Percentiles rank a stretch among this genome's conserved stretches.
Evolutionary conservation across 169 alveolate genomes (phyloP).

Genomic region (Babesia bigemina): DNA sequence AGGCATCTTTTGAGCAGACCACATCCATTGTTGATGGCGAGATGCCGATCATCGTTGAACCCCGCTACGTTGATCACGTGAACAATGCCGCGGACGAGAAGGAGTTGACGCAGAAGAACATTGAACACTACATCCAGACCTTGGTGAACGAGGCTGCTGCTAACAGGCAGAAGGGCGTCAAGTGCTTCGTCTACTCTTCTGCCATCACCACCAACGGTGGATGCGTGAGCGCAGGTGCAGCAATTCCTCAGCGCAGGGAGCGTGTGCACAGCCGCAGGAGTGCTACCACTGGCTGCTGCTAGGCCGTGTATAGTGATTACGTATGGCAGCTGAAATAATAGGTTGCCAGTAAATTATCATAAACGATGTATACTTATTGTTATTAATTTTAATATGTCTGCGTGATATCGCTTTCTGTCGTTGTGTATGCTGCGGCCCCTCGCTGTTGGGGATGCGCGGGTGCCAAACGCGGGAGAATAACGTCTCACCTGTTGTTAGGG

Average conservation of each 20-base stretch:
- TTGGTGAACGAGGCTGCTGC: constrained; percentile 56
- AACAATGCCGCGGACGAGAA: constrained; percentile 22
- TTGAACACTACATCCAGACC: constrained; percentile 59
- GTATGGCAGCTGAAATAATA: background rate
- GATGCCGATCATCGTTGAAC: constrained; percentile 38
- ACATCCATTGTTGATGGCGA: background rate
- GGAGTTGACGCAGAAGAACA: constrained; percentile 47
- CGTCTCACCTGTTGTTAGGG: no score
- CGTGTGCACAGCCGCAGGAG: constrained; percentile 16
- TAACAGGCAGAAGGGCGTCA: constrained; percentile 73
- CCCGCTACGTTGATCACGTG: constrained; percentile 44
- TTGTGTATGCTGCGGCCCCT: no score
- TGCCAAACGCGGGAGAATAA: no score
- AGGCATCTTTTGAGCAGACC: background rate
- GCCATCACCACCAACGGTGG: constrained; percentile 82
- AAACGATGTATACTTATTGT: background rate
- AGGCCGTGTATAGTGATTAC: background rate
- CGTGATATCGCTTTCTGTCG: no score
- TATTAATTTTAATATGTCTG: no score
- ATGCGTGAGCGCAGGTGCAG: constrained; percentile 87
- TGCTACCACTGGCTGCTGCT: constrained; percentile 62
- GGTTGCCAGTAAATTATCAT: background rate
- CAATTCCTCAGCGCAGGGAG: constrained; percentile 77
- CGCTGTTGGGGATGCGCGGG: no score
- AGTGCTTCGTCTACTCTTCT: constrained; percentile 85